phyloP scores from a whole-genome alignment of 345 rosid genomes.

The Bruguiera parviflora region DNA sequence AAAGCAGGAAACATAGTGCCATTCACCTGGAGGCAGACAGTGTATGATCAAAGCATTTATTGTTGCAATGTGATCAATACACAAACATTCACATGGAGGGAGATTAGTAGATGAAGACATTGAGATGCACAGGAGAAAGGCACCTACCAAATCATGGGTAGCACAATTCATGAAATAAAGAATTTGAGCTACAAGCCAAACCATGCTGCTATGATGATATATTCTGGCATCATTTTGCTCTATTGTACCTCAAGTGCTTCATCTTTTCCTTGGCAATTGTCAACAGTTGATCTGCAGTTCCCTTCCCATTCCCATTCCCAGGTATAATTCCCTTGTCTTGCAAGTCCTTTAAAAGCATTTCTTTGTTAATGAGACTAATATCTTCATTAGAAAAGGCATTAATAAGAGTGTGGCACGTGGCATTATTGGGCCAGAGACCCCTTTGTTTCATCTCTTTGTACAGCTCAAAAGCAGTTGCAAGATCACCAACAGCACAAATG shows the following conservation, averaged over 20 bases:
- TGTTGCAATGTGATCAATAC: not conserved
- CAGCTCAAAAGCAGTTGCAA: conserved; percentile 47
- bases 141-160: conserved; percentile 6
- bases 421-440: conserved; percentile 58
- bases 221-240: conserved; percentile 31
- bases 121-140: conserved; percentile 1
- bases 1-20: no score
- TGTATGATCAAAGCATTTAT: no score
- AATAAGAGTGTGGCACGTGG: conserved; percentile 58
- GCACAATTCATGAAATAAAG: not conserved
- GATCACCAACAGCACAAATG: conserved; percentile 52
- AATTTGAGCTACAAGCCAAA: not conserved
- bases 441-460: conserved; percentile 72
- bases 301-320: conserved; percentile 24
- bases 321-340: conserved; percentile 50
- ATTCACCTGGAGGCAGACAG: no score
- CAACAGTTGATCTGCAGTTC: conserved; percentile 37
- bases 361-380: conserved; percentile 24
- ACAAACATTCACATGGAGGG: not conserved
- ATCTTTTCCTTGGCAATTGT: conserved; percentile 42
- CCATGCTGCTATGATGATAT: not conserved
- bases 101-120: not conserved
- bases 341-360: conserved; percentile 58
- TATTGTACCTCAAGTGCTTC: conserved; percentile 36
- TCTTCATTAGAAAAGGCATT: conserved; percentile 38